Evolutionary conservation across 306 rosid species (phyloP).

Genomic region (Pterocarpus santalinus): DNA sequence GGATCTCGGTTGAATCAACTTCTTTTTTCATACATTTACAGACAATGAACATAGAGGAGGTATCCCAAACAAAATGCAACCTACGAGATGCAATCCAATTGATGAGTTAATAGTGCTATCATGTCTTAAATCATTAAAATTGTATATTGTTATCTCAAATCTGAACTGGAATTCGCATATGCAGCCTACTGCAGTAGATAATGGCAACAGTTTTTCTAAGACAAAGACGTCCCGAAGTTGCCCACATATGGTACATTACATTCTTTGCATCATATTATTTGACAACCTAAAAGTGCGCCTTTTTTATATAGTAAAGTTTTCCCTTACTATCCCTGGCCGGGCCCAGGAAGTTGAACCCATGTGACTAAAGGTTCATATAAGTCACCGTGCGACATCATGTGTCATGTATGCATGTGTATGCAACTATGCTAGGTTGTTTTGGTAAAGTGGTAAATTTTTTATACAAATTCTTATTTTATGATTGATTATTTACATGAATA

Average conservation of each 20-base stretch:
- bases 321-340: conserved; percentile 15
- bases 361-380: conserved; percentile 28
- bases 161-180: conserved; percentile 1
- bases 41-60: not conserved
- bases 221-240: conserved; percentile 16
- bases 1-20: conserved; percentile 17
- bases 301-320: conserved; percentile 6
- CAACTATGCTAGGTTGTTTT: conserved; percentile 3
- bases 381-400: conserved; percentile 1
- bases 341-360: conserved; percentile 37
- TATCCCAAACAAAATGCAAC: not conserved
- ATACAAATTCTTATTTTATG: not conserved
- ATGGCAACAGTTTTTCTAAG: conserved; percentile 28
- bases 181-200: conserved; percentile 27
- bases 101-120: conserved; percentile 3
- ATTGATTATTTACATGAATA: not conserved
- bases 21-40: not conserved
- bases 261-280: conserved; percentile 34
- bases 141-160: not conserved
- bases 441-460: not conserved
- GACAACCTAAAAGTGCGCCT: conserved; percentile 35
- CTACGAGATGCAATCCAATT: not conserved
- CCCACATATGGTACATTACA: conserved; percentile 39
- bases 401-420: not conserved
- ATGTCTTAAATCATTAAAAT: not conserved